Conservation (phyloP, 2,329 filamentous ascomycete genomes). For the Dothiorella sarmentorum region DNA sequence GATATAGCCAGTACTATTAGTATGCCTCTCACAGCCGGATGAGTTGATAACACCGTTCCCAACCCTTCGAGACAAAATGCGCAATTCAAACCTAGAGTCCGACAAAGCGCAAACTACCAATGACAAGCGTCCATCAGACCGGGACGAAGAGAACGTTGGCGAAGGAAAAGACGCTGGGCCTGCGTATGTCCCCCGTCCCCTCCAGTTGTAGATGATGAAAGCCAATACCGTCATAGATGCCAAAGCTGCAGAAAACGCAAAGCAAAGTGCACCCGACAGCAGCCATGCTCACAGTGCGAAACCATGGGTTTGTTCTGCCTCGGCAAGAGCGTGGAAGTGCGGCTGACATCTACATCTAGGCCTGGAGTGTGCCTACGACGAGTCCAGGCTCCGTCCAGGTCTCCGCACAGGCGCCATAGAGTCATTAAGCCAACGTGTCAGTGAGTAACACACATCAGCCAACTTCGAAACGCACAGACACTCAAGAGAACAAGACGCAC, state of each 20-base stretch:
- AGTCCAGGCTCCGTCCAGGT: conserved; percentile 30
- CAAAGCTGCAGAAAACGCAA: conserved; percentile 47
- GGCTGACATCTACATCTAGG: conserved; percentile 26
- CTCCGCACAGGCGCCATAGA: conserved; percentile 34
- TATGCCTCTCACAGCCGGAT: no score
- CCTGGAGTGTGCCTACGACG: conserved; percentile 34
- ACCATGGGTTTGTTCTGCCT: background rate
- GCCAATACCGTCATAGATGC: conserved; percentile 25
- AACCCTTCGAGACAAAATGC: background rate
- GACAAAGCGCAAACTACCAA: background rate
- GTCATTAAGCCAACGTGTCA: conserved; percentile 29
- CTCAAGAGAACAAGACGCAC: conserved; percentile 19
- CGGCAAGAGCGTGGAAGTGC: background rate
- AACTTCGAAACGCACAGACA: background rate
- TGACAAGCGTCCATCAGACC: background rate
- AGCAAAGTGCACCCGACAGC: conserved; percentile 42
- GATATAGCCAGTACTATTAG: no score
- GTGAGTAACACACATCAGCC: background rate
- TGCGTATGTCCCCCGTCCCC: conserved; percentile 4
- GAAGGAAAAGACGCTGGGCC: background rate
- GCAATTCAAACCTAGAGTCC: background rate
- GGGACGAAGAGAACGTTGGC: background rate
- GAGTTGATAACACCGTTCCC: no score
- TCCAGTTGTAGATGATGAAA: no score
- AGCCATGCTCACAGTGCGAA: conserved; percentile 44